These are phyloP conservation scores for Ogataea trehalophila DNA, from an alignment of 805 yeast genomes.

Conservation along the genomic window DNA sequence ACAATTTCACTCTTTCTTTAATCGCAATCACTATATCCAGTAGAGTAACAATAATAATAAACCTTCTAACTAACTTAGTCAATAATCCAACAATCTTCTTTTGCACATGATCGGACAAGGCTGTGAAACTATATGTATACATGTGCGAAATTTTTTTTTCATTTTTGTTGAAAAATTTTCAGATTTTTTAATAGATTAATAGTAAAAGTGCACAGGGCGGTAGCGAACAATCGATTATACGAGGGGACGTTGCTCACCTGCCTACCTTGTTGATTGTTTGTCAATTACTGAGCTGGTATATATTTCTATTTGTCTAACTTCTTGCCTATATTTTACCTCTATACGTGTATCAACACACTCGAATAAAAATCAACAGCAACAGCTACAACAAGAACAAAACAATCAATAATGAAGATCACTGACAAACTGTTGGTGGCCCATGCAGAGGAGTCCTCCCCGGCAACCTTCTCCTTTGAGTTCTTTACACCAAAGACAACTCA, in stretches of 20 bases:
- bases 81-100: not conserved
- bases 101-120: not conserved
- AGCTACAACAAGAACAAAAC: too few species aligned
- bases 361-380: too few species aligned
- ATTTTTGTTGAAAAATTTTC: not conserved
- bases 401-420: conserved; percentile 38
- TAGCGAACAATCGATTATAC: not conserved
- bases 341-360: not conserved
- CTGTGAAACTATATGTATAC: not conserved
- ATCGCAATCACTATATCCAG: too few species aligned
- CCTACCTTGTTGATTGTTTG: not conserved
- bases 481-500: conserved; percentile 97
- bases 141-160: not conserved
- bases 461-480: conserved; percentile 94
- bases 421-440: conserved; percentile 41
- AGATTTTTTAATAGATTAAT: not conserved
- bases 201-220: not conserved
- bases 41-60: not conserved
- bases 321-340: not conserved
- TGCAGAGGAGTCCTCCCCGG: conserved; percentile 26
- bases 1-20: too few species aligned
- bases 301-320: not conserved
- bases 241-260: not conserved
- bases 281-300: not conserved
- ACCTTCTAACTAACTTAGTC: too few species aligned